Evolutionary conservation across 306 rosid species (phyloP), one percentile per base, ranked within the genome.

Genomic region (Fagus crenata): DNA sequence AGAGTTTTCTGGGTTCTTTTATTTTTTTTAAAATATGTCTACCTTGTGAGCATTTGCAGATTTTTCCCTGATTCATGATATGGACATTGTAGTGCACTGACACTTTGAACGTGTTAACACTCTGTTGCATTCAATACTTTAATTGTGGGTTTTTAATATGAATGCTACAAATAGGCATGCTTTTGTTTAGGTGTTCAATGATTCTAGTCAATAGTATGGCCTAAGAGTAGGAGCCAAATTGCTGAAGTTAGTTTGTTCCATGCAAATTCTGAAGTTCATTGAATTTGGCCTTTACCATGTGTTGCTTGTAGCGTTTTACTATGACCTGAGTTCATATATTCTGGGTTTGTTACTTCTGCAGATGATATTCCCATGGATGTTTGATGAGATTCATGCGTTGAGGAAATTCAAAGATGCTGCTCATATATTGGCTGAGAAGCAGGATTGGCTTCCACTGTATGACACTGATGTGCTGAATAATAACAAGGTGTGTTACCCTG

Each of bases 311-410:
- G 71, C 40, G 64, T 59, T 60, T 61, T 33, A 65, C 6, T 31
- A 15, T 2, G 60, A 49, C 18, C 36, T 31, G 14, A 49, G 64
- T 37, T 17, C 15, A 2, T 60, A 28, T 51, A 59, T 73, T 71
- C 28, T 22, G 70, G 77, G 32, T 69, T 69, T 39, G 49, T 83
- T 74, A 61, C 86, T 79, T 53, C 64, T 76, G 56, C 86, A 95
- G 97, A 92, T 92, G 97, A 85, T 92, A 71, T 95, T 92, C 81
- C 97, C 93, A 18, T 95, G 99, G 99, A 92, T 95, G 96, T 92
- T 95, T 75, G 99, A 92, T 76, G 99, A 95, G 89, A 81, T 95
- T 83, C 92, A 92, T 78, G 89, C 89, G 82, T 81, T 92, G 85
- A 92, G 75, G 80, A 82, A 76, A 51, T 87, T 95, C 85, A 95